Base-by-base conservation (phyloP, 202 grass and related monocot species). In the Brachypodium distachyon region DNA sequence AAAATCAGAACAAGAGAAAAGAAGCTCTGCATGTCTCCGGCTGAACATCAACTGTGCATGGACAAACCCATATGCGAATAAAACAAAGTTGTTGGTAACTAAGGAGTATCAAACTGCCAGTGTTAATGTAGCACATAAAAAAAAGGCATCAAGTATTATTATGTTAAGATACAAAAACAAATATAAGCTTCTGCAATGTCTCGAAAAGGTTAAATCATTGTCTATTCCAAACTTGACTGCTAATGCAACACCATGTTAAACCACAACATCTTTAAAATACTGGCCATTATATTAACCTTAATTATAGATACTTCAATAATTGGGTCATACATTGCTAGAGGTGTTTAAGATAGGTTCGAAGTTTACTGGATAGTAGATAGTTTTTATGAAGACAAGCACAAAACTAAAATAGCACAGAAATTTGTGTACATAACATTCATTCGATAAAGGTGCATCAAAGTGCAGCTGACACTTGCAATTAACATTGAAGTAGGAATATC, bases 191-290 rank as follows among this genome's bases (percentile, higher is more conserved):
- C 28, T 61, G 6, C 37, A 22, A 37, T 8, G 14, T 61, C 27
- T 60, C 46, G 1, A 51, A 61, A 81, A 64, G 60, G 41, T 6
- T 61, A 65, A 84, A 73, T 29, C 64, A 46, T 46, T 67, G 39
- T 67, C 46, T 21, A 16, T 40, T 67, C 64, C 29, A 67, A 16
- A 46, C 25, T 6, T 46, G 39, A 9, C 66, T 69, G 16, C 23
- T 67, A 37, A 67, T 28, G 14, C 22, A 48, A 14, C 66, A 11
- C 48, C 27, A 16, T 28, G 28, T 69, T 69, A 48, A 32, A 42
- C 66, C 66, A 69, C 42, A 12, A 7, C 14, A 18, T 42, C 42
- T 69, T 12, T 69, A 69, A 69, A 47, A 19, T 6, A 69, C 25
- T 66, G 14, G 21, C 21, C 36, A 7, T 40, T 39, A 41, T 26